Base-by-base conservation (phyloP, 768 basidiomycete genomes). In the Pisolithus sp. region DNA sequence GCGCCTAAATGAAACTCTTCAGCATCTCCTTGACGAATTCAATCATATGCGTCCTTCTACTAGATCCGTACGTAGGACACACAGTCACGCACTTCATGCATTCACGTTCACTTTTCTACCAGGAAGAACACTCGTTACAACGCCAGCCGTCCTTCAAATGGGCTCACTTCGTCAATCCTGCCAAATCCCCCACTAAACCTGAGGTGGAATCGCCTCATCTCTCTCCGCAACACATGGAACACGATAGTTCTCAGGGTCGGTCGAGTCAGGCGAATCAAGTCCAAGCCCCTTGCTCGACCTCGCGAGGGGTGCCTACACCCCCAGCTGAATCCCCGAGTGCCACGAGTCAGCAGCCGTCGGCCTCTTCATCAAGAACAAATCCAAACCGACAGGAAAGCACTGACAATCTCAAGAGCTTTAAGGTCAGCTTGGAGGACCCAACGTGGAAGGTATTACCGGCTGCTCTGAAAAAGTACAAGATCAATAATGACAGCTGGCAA, bases 361-460 rank as follows among this genome's bases (percentile, higher is more conserved):
- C 67, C 5, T 61, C 67, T 12, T 51, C 56, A 15, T 52, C 66
- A 5, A 61, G 51, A 48, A 60, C 75, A 3, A 81, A 80, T 58
- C 74, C 79, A 0, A 67, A 69, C 18, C 74, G 81, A 28, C 82
- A 85, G 60, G 86, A 89, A 39, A 88, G 81, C 57, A 66, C 74
- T 10, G 77, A 83, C 60, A 91, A 89, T 59, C 76, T 91, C 56
- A 92, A 94, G 73, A 91, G 87, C 62, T 98, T 99, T 81, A 93
- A 95, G 68, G 95, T 99, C 53, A 96, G 90, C 57, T 68, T 99
- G 52, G 95, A 98, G 50, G 96, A 99, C 66, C 96, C 96, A 0
- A 96, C 95, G 30, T 98, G 90, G 87, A 98, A 98, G 65, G 96
- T 99, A 20, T 74, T 99, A 15, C 96, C 96, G 2, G 96, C 96